Base-by-base conservation (phyloP, 1,284 basidiomycete species). In the Leccinum cinnamomeum region DNA sequence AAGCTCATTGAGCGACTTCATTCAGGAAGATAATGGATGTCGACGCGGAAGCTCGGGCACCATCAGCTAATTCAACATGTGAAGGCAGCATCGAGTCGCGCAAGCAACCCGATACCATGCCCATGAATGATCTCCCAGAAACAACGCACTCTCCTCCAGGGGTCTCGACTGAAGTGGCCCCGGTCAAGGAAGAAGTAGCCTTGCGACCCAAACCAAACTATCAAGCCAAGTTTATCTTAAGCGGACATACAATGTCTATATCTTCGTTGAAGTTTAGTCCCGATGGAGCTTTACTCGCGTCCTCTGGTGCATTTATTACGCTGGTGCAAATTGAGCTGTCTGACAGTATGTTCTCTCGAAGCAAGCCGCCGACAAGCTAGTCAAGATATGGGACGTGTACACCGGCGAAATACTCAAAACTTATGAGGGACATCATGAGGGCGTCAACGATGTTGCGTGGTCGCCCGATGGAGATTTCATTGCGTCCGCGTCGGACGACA, bases 401-500 rank as follows among this genome's bases (percentile, higher is more conserved):
- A 86, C 85, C 16, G 92, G 93, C 3, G 82, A 90, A 67, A 83
- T 92, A 60, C 75, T 93, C 55, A 81, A 83, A 58, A 92, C 91
- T 1, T 78, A 92, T 25, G 78, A 84, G 61, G 89, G 88, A 1
- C 91, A 93, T 70, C 82, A 80, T 10, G 86, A 90, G 75, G 95
- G 95, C 1, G 86, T 97, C 63, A 95, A 93, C 59, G 94, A 97
- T 71, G 78, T 97, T 65, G 89, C 92, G 11, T 95, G 95, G 88
- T 94, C 94, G 0, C 79, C 79, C 48, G 91, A 95, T 71, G 88
- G 88, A 25, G 84, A 90, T 63, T 91, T 88, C 72, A 75, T 98
- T 44, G 93, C 94, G 1, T 93, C 92, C 53, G 95, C 93, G 1
- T 95, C 93, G 3, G 95, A 98, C 73, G 95, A 97, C 76, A 90